These are phyloP conservation scores for Aspergillus sparsus DNA, from an alignment of 495 filamentous ascomycete genomes.

Conservation along the genomic window DNA sequence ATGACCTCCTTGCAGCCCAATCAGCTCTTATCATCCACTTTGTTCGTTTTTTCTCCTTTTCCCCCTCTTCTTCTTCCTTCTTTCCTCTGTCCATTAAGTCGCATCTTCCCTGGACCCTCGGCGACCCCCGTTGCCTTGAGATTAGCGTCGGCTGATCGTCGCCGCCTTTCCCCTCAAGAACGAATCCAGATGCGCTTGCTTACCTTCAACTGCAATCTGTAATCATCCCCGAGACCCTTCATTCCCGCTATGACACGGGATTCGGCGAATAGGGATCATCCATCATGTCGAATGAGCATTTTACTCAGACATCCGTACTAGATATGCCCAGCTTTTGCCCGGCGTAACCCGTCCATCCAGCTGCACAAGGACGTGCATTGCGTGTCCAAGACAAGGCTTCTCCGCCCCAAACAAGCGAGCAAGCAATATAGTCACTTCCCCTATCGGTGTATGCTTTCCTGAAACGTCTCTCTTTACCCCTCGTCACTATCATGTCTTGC, in stretches of 20 bases:
- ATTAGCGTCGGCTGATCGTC: not conserved
- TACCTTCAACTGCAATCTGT: not conserved
- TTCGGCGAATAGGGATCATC: constrained; percentile 4
- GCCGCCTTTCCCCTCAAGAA: too few relatives aligned
- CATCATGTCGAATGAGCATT: constrained; percentile 1
- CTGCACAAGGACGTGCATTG: not conserved
- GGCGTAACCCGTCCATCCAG: constrained; percentile 10
- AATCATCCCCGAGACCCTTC: not conserved
- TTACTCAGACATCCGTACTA: not conserved
- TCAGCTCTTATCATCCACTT: not conserved
- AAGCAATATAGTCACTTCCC: constrained; percentile 6
- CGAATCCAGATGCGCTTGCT: not conserved
- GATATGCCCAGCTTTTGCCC: not conserved
- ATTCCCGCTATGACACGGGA: not conserved
- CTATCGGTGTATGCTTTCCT: not conserved
- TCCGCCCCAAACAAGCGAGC: constrained; percentile 18
- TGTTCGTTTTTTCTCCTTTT: too few relatives aligned
- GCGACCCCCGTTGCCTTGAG: not conserved
- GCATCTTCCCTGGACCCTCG: not conserved
- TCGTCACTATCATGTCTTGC: not conserved
- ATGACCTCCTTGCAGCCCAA: not conserved
- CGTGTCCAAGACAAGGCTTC: constrained; percentile 8
- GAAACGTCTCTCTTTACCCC: constrained; percentile 1
- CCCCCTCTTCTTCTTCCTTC: not conserved
- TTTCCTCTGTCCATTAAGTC: not conserved